Evolutionary conservation across 1,139 yeast genomes (phyloP).

Genomic region (Pichia terricola): DNA sequence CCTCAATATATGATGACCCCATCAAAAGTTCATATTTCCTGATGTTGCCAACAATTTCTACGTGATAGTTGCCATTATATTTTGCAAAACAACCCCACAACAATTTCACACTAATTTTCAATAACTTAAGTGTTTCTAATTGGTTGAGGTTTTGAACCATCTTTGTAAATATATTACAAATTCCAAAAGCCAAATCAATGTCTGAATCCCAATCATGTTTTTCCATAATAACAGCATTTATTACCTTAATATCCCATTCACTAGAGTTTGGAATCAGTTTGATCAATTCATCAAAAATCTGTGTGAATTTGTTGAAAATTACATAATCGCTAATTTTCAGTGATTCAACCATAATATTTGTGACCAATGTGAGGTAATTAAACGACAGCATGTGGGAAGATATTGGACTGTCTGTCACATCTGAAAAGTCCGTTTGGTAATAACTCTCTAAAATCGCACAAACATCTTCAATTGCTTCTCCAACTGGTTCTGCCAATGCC

Average conservation of each 20-base stretch:
- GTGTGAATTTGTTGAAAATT: slow-evolving; percentile 27
- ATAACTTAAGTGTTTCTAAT: slow-evolving; percentile 26
- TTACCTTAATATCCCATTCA: slow-evolving; percentile 24
- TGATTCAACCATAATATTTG: slow-evolving; percentile 28
- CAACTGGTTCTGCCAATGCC: slow-evolving; percentile 32
- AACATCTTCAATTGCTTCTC: slow-evolving; percentile 14
- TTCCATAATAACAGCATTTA: slow-evolving; percentile 28
- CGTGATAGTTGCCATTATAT: slow-evolving; percentile 43
- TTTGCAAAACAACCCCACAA: slow-evolving; percentile 41
- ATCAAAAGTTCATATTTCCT: slow-evolving; percentile 34
- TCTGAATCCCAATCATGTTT: slow-evolving; percentile 17
- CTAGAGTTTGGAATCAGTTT: slow-evolving; percentile 38
- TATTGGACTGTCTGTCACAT: slow-evolving; percentile 29
- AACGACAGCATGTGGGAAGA: slow-evolving; percentile 35
- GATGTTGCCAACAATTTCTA: slow-evolving; percentile 49
- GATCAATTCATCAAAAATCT: slow-evolving; percentile 34
- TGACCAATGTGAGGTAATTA: slow-evolving; percentile 16
- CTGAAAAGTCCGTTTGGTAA: slow-evolving; percentile 5
- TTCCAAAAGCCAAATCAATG: slow-evolving; percentile 34
- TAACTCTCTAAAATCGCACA: slow-evolving; percentile 18
- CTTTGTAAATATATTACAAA: slow-evolving; percentile 36
- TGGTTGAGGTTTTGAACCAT: slow-evolving; percentile 24
- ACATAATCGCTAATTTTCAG: slow-evolving; percentile 19
- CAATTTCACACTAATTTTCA: slow-evolving; percentile 32
- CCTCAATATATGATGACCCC: slow-evolving; percentile 43